Evolutionary conservation across 2,329 filamentous ascomycete species (phyloP).

Genomic region (Hymenoscyphus linearis): DNA sequence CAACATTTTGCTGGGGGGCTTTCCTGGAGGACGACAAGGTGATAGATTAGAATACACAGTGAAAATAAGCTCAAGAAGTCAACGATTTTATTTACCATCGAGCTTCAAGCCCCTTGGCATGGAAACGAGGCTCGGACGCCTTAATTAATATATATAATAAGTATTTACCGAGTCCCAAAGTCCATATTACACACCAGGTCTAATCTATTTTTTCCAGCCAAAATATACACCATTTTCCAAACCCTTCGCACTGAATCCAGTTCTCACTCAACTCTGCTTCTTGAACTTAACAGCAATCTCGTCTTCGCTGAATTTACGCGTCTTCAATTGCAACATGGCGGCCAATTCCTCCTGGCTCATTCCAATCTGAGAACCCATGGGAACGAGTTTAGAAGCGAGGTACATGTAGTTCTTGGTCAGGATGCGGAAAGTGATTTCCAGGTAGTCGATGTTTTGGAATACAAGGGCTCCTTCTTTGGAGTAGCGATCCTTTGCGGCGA

Average conservation of each 20-base stretch:
- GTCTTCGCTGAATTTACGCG: constrained; percentile 58
- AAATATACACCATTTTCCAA: background rate
- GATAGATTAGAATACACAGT: too few species aligned
- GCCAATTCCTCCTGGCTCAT: constrained; percentile 61
- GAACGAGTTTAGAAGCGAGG: constrained; percentile 66
- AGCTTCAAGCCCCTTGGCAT: background rate
- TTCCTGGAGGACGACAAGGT: too few species aligned
- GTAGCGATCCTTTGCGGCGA: constrained; percentile 64
- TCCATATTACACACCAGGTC: background rate
- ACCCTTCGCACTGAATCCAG: background rate
- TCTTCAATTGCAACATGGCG: constrained; percentile 58
- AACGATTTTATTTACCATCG: background rate
- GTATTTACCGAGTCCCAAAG: background rate
- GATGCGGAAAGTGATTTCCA: constrained; percentile 67
- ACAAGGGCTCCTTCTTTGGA: constrained; percentile 63
- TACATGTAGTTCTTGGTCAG: constrained; percentile 66
- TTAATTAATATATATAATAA: background rate
- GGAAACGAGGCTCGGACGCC: background rate
- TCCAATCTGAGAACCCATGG: constrained; percentile 64
- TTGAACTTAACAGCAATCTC: constrained; percentile 56
- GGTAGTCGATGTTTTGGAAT: constrained; percentile 76
- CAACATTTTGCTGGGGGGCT: too few species aligned
- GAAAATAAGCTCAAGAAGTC: too few species aligned
- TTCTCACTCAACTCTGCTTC: background rate
- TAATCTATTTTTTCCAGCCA: background rate